A percentile compares a stretch with the other conserved stretches of the same genome.
Conservation (phyloP, 2,329 filamentous ascomycete species). For the Dactylellina cionopaga region DNA sequence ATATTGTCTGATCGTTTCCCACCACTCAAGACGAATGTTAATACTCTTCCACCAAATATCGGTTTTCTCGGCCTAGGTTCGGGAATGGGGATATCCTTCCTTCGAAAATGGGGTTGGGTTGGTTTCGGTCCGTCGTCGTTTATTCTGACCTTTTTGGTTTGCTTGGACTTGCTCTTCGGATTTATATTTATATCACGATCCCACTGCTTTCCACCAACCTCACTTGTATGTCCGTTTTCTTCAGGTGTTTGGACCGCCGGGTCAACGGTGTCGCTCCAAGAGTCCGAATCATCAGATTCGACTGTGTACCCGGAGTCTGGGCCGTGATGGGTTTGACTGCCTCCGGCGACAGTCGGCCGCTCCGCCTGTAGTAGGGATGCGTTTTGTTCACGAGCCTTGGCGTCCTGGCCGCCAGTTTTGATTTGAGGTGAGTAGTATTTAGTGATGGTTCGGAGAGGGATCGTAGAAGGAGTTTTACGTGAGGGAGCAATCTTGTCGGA, state of each 20-base stretch:
- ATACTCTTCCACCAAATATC: constrained; percentile 60
- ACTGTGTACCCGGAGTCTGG: constrained; percentile 64
- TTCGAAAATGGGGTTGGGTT: constrained; percentile 18
- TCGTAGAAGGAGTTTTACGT: constrained; percentile 13
- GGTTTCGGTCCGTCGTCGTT: constrained; percentile 7
- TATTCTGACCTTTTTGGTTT: constrained; percentile 30
- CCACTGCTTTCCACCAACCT: constrained; percentile 60
- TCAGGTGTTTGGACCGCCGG: constrained; percentile 89
- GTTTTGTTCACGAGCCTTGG: constrained; percentile 64
- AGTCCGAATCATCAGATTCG: constrained; percentile 72
- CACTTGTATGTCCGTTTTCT: constrained; percentile 69
- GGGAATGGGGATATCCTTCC: constrained; percentile 44
- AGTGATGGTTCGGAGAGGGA: constrained; percentile 56
- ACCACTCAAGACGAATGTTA: constrained; percentile 87
- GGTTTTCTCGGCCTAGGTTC: constrained; percentile 9
- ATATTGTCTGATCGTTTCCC: constrained; percentile 74
- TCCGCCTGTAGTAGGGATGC: constrained; percentile 65
- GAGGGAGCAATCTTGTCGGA: constrained; percentile 47
- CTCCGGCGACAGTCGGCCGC: constrained; percentile 42
- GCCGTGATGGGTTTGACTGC: constrained; percentile 49
- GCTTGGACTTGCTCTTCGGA: background rate
- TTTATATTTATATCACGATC: background rate
- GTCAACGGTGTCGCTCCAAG: constrained; percentile 95
- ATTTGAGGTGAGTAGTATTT: constrained; percentile 60
- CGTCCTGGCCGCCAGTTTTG: constrained; percentile 59